Conservation (phyloP, 352 stramenopile genomes). For the Globisporangium splendens region DNA sequence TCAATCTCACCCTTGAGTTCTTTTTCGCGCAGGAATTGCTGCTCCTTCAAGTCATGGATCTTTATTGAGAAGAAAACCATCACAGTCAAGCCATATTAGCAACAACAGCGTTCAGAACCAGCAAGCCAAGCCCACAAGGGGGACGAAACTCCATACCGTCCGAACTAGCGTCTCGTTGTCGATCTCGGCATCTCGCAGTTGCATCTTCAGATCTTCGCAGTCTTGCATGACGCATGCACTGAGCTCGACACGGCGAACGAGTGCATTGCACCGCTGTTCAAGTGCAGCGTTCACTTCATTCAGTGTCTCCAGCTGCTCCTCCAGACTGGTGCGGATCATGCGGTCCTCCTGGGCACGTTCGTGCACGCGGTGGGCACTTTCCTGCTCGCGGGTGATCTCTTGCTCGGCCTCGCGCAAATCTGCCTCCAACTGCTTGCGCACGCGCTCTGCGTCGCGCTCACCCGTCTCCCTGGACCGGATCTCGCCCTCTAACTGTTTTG, state of each 20-base stretch:
- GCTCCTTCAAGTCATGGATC: slow-evolving; percentile 71
- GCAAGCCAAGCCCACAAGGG: not conserved
- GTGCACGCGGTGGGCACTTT: slow-evolving; percentile 43
- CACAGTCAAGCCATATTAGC: not conserved
- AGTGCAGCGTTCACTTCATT: slow-evolving; percentile 74
- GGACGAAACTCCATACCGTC: slow-evolving; percentile 14
- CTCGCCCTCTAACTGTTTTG: slow-evolving; percentile 57
- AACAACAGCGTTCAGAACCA: not conserved
- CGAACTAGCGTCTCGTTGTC: slow-evolving; percentile 72
- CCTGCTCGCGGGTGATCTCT: slow-evolving; percentile 47
- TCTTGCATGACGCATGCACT: slow-evolving; percentile 39
- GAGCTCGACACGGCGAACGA: slow-evolving; percentile 65
- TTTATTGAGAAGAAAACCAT: slow-evolving; percentile 11
- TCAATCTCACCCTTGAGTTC: slow-evolving; percentile 63
- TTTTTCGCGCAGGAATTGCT: slow-evolving; percentile 57
- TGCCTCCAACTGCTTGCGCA: slow-evolving; percentile 43
- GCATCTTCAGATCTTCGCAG: slow-evolving; percentile 59
- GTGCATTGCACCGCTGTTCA: slow-evolving; percentile 62
- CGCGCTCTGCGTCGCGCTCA: slow-evolving; percentile 24
- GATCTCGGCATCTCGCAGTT: slow-evolving; percentile 55
- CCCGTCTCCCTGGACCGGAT: slow-evolving; percentile 37
- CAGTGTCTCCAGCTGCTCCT: slow-evolving; percentile 65
- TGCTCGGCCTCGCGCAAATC: slow-evolving; percentile 53
- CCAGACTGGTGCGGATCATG: slow-evolving; percentile 46
- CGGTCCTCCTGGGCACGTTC: slow-evolving; percentile 49